Evolutionary conservation across 2,329 filamentous ascomycete species (phyloP), one percentile per base, ranked within the genome.

Genomic region (Leptographium flavum): DNA sequence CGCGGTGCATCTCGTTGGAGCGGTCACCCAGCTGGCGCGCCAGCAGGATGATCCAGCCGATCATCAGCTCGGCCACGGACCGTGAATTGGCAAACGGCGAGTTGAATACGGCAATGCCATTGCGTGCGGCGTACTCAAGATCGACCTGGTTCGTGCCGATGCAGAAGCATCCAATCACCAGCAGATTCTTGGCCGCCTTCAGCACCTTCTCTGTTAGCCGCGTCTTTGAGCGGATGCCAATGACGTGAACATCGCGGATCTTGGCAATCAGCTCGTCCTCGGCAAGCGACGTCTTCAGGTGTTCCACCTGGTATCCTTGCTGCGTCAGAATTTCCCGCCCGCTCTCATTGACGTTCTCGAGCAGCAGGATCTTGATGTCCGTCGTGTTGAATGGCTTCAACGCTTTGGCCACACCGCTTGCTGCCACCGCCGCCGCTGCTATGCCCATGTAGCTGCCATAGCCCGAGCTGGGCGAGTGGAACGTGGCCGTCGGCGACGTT

Each of bases 61-160:
- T 95, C 55, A 96, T 87, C 46, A 96, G 72, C 69, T 98, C 92
- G 46, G 92, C 92, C 43, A 98, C 92, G 60, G 86, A 94, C 61
- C 92, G 83, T 9, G 90, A 96, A 68, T 98, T 98, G 67, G 85
- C 88, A 66, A 98, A 98, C 2, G 92, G 92, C 39, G 92, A 96
- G 68, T 98, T 98, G 78, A 98, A 98, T 52, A 98, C 92, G 31
- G 88, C 87, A 60, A 96, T 94, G 53, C 92, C 87, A 59, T 84
- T 78, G 54, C 74, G 73, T 40, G 87, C 87, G 27, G 87, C 87
- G 59, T 79, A 90, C 50, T 86, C 75, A 49, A 94, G 77, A 60
- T 94, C 82, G 53, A 94, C 87, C 63, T 94, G 87, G 68, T 94
- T 96, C 47, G 92, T 98, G 53, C 92, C 92, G 57, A 98, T 98